Base-by-base conservation (phyloP, 2,329 filamentous ascomycete genomes). In the Talaromyces piceae region DNA sequence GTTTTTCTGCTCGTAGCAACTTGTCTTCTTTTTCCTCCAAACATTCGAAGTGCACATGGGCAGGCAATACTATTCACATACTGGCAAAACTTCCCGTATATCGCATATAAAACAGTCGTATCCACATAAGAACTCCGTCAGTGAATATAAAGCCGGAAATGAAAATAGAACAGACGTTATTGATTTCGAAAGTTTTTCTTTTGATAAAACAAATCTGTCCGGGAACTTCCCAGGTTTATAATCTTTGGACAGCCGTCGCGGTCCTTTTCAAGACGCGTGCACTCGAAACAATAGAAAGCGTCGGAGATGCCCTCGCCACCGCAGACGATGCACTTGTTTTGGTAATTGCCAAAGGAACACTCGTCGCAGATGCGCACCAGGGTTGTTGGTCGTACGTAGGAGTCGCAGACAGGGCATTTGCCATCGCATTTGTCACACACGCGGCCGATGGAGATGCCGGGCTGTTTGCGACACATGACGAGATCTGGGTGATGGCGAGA, bases 361-460 rank as follows among this genome's bases (percentile, higher is more conserved):
- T 98, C 93, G 77, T 98, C 93, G 78, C 93, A 98, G 76, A 98
- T 97, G 65, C 91, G 89, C 55, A 95, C 93, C 52, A 97, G 85
- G 7, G 93, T 97, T 25, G 93, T 98, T 11, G 93, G 93, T 13
- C 93, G 91, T 57, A 98, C 93, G 80, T 98, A 98, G 55, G 88
- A 95, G 71, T 98, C 93, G 82, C 93, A 98, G 55, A 98, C 91
- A 59, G 93, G 93, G 66, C 93, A 98, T 77, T 98, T 98, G 72
- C 93, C 93, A 76, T 98, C 93, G 78, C 93, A 98, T 76, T 98
- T 98, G 77, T 98, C 93, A 80, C 93, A 98, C 67, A 98, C 88
- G 52, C 93, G 91, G 68, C 93, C 93, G 80, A 98, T 95, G 64
- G 91, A 88, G 69, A 97, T 96, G 74, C 93, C 93, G 55, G 91